Evolutionary conservation across 2,329 filamentous ascomycete species (phyloP).

Genomic region (Ascochyta rabiei): DNA sequence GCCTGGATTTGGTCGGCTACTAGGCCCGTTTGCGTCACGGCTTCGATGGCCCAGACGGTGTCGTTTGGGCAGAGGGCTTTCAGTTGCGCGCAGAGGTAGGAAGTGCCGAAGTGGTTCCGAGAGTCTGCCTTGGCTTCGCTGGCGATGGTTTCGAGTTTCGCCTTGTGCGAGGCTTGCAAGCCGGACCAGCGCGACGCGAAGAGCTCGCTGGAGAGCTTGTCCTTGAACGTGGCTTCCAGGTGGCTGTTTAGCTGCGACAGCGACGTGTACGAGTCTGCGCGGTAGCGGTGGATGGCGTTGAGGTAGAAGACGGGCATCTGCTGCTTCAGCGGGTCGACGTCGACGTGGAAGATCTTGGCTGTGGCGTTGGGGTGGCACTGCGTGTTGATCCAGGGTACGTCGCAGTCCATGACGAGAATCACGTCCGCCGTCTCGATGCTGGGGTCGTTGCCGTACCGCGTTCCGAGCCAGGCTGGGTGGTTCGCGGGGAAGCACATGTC

Average conservation of each 20-base stretch:
- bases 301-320: constrained; percentile 66
- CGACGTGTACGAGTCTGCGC: constrained; percentile 59
- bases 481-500: constrained; percentile 75
- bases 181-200: constrained; percentile 58
- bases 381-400: constrained; percentile 93
- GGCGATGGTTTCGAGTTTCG: constrained; percentile 66
- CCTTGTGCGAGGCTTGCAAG: constrained; percentile 63
- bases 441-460: constrained; percentile 76
- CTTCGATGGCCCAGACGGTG: constrained; percentile 78
- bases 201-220: constrained; percentile 49
- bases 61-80: constrained; percentile 64
- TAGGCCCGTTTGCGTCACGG: constrained; percentile 72
- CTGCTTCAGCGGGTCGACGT: constrained; percentile 70
- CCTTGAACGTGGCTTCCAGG: constrained; percentile 54
- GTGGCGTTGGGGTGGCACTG: constrained; percentile 64
- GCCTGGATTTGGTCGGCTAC: constrained; percentile 75
- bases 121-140: constrained; percentile 62
- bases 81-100: constrained; percentile 62
- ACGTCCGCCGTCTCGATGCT: constrained; percentile 78
- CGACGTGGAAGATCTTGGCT: constrained; percentile 68
- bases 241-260: constrained; percentile 72
- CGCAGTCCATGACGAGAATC: constrained; percentile 85
- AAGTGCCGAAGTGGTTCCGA: constrained; percentile 67
- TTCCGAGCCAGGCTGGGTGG: constrained; percentile 64
- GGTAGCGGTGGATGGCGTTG: constrained; percentile 58